Evolutionary conservation across 2,329 filamentous ascomycete genomes (phyloP), one percentile per base, ranked within the genome.

Genomic region (Camillea tinctor): DNA sequence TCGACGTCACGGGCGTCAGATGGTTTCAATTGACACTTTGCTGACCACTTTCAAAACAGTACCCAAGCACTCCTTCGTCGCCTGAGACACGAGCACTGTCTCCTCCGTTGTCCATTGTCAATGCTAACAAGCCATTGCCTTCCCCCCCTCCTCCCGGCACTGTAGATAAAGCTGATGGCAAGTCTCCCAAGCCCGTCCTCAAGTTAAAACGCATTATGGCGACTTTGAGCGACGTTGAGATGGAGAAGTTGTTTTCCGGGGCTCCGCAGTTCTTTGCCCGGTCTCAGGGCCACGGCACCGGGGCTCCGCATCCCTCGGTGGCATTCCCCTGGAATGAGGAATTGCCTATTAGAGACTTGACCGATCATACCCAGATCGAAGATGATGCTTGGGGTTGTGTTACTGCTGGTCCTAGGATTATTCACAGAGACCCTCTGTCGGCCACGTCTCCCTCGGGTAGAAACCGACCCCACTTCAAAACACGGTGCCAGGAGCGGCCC

Each of bases 201-300:
- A 84, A 79, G 68, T 74, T 86, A 48, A 76, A 80, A 62, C 79
- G 81, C 71, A 87, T 85, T 75, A 88, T 88, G 80, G 78, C 84
- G 51, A 81, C 81, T 54, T 77, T 89, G 60, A 81, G 76, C 67
- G 80, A 85, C 52, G 76, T 79, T 49, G 86, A 90, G 65, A 77
- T 91, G 55, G 85, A 88, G 75, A 85, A 86, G 73, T 81, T 91
- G 68, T 92, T 91, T 78, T 89, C 88, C 23, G 88, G 89, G n/a
- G 89, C 89, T 50, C 89, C 89, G 64, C 88, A 90, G 71, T 91
- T 88, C 77, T 87, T 86, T 72, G 82, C 85, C 65, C 81, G 84
- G 56, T 82, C 80, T 60, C 82, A 86, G 66, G 83, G 84, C 48
- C 83, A 87, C 72, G 84, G 80, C 71, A 82, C 81, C 60, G 85